Base-by-base conservation (phyloP, 108 stramenopile species). In the Conticribra guillardii region DNA sequence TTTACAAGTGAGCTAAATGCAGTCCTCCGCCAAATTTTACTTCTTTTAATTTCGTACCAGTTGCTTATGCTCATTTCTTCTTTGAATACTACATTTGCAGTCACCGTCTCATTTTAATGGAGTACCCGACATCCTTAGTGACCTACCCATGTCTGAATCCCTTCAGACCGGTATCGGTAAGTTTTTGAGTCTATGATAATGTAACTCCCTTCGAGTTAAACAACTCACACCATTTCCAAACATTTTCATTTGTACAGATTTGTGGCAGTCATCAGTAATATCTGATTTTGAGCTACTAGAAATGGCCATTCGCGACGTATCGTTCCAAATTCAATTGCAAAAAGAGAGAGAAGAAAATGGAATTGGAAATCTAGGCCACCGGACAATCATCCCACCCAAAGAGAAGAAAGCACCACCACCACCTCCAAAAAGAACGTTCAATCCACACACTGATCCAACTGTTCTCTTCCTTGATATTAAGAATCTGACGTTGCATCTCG, bases 261-360 rank as follows among this genome's bases (percentile, higher is more conserved):
- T 90, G 8, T 95, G 94, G 94, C 74, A 88, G 53, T 81, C 85
- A 30, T 60, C 86, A 18, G 88, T 88, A 73, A 90, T 92, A 54
- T 87, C 87, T 59, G 94, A 95, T 63, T 91, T 92, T 56, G 91
- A 95, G 54, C 69, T 95, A 17, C 60, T 91, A 16, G 89, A 92
- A 64, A 84, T 92, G 51, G 91, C 89, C 24, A 86, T 95, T 19
- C 64, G 72, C 46, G 94, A 95, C 63, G 87, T 95, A 26, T 81
- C 87, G 27, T 85, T 78, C 61, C 89, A 95, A 67, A 95, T 95
- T 23, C 69, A 86, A 58, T 75, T 89, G 19, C 76, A 84, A 7
- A 56, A 67, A 51, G 58, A 77, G 34, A 37, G 59, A 19, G 82
- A 88, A 32, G 77, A 86, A 55, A 58, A 34, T 23, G 54, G 44